Percentiles rank a stretch among this genome's conserved stretches.
Conservation (phyloP, 148 eudicot species). For the Fagopyrum tataricum region DNA sequence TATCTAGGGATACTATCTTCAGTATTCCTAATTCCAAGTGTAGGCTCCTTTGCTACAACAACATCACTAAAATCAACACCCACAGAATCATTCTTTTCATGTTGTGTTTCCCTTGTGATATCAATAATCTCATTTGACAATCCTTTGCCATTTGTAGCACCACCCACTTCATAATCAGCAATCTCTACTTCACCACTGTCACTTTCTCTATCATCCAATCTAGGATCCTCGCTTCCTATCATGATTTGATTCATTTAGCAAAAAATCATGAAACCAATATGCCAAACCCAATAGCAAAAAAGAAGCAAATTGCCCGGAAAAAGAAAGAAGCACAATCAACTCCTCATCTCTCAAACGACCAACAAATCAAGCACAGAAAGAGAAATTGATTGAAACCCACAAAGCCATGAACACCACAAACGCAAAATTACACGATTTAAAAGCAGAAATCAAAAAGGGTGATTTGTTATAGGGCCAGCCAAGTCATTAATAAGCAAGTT, state of each 20-base stretch:
- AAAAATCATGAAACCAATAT: not conserved
- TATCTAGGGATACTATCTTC: not conserved
- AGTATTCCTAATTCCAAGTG: not conserved
- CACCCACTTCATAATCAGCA: not conserved
- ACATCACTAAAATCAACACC: not conserved
- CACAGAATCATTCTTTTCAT: not conserved
- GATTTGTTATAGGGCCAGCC: not conserved
- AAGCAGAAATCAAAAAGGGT: not conserved
- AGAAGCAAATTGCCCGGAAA: not conserved
- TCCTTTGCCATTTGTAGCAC: not conserved
- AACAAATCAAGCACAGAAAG: not conserved
- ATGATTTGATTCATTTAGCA: constrained; percentile 5
- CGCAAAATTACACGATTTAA: not conserved
- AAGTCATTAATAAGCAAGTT: not conserved
- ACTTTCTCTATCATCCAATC: constrained; percentile 11
- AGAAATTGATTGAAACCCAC: constrained; percentile 3
- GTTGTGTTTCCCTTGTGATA: not conserved
- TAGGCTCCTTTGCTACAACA: not conserved
- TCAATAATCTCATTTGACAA: not conserved
- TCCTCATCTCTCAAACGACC: not conserved
- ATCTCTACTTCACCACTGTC: constrained; percentile 4
- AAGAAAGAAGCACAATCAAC: not conserved
- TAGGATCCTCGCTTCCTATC: constrained; percentile 5
- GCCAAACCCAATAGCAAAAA: not conserved
- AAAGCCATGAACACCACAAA: not conserved